Evolutionary conservation across 1,284 basidiomycete genomes (phyloP).

Genomic region (Heterobasidion irregulare): DNA sequence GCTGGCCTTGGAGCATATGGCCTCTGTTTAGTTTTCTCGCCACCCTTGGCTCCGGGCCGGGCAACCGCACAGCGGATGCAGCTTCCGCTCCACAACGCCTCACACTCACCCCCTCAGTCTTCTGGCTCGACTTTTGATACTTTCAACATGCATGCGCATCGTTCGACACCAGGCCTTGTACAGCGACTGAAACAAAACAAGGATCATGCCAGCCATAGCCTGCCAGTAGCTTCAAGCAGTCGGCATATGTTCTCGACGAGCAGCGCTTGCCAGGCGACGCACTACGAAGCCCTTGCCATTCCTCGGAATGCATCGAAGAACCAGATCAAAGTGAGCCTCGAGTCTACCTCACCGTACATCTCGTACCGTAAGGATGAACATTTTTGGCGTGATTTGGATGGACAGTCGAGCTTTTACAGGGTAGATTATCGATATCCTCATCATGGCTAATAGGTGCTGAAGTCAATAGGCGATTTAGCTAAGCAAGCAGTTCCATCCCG

Average conservation of each 20-base stretch:
- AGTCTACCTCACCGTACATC: neutral
- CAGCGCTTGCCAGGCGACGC: constrained; percentile 11
- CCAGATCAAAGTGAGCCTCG: constrained; percentile 35
- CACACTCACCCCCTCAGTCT: no score
- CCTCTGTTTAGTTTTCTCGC: no score
- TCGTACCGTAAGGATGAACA: neutral
- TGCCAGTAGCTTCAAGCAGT: neutral
- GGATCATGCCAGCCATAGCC: neutral
- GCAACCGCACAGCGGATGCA: no score
- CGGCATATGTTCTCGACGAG: constrained; percentile 4
- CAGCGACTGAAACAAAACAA: neutral
- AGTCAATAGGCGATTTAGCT: constrained; percentile 22
- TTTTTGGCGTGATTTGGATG: neutral
- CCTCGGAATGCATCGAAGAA: constrained; percentile 31
- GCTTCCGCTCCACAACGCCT: no score
- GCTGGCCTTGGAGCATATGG: no score
- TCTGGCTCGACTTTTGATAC: no score
- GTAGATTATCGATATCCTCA: constrained; percentile 15
- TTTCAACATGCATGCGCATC: neutral
- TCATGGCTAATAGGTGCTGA: neutral
- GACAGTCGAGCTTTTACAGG: constrained; percentile 38
- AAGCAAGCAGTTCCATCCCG: constrained; percentile 42
- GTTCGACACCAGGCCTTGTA: neutral
- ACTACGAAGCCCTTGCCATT: constrained; percentile 35
- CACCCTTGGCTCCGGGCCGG: no score